Evolutionary conservation across 2,329 filamentous ascomycete species (phyloP), one percentile per base, ranked within the genome.

Genomic region (Fusarium algeriense): DNA sequence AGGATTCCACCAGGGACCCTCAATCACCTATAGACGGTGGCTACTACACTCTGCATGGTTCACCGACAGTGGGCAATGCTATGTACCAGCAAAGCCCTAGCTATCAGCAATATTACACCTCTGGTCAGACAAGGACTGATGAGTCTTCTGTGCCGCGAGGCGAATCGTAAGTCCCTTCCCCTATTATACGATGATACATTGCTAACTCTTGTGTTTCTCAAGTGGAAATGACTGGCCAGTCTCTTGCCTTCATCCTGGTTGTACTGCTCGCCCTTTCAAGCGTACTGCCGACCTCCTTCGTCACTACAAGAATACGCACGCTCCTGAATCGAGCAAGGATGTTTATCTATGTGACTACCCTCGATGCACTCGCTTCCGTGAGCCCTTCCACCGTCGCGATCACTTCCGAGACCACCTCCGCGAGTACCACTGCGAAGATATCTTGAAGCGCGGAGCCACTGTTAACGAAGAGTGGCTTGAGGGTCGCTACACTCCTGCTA

Each of bases 351-450:
- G 88, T 77, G 87, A 89, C 80, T 88, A 88, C 72, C 76, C 79
- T 20, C 80, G 77, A 55, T 89, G 88, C 75, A 65, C 76, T 28
- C 84, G 88, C 11, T 79, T 78, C 32, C 75, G 76, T 9, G 78
- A 82, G 5, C 84, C 86, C 4, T 89, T 89, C 73, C 81, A 82
- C 70, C 83, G 88, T 37, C 83, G 85, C 35, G 88, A 90, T 68
- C 88, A 89, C 78, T 88, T 84, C 75, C 83, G 87, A 40, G 87
- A 88, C 62, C 88, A 90, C 75, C 82, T 88, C 40, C 83, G 88
- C 35, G 83, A 86, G 48, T 87, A 81, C 67, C 88, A 90, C 80
- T 81, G 81, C 59, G 88, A 90, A 73, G 86, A 88, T 65, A 82
- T 88, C 37, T 80, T 82, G 71, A 85, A 85, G 79, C 83, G 85